phyloP scores from a whole-genome alignment of 2,329 filamentous ascomycete genomes.

The Colletotrichum phormii region DNA sequence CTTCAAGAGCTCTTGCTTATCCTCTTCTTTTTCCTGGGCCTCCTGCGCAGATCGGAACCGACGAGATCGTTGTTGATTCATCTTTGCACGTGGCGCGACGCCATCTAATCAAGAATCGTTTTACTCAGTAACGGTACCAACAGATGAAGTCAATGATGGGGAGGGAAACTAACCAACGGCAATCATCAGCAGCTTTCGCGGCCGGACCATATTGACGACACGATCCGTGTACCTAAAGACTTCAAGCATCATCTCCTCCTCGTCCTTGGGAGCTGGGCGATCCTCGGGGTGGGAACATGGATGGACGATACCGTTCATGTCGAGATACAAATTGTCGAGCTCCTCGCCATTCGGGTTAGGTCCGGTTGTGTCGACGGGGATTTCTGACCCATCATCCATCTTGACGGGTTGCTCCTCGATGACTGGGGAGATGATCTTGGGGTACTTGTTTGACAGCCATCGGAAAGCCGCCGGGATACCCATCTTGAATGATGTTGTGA shows the following conservation, averaged over 20 bases:
- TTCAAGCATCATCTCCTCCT: constrained; percentile 99
- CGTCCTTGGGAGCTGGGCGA: constrained; percentile 87
- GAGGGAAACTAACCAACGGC: constrained; percentile 78
- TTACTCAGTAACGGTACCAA: constrained; percentile 34
- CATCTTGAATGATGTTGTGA: constrained; percentile 64
- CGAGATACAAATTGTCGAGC: constrained; percentile 96
- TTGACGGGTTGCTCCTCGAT: constrained; percentile 85
- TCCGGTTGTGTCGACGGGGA: constrained; percentile 86
- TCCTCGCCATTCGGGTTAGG: constrained; percentile 98
- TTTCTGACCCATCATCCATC: constrained; percentile 82
- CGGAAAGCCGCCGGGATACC: constrained; percentile 95
- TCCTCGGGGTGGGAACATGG: constrained; percentile 98
- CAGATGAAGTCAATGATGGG: constrained; percentile 18
- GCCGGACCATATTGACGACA: constrained; percentile 98
- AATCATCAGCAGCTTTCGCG: constrained; percentile 95
- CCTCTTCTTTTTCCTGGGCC: constrained; percentile 91
- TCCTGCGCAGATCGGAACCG: constrained; percentile 96
- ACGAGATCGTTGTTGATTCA: constrained; percentile 98
- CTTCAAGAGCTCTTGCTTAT: constrained; percentile 89
- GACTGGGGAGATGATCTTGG: constrained; percentile 94
- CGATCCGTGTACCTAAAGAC: constrained; percentile 99
- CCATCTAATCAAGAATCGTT: constrained; percentile 71
- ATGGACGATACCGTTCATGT: constrained; percentile 99
- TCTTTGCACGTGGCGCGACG: constrained; percentile 96
- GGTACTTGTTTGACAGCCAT: constrained; percentile 97